These are phyloP conservation scores for Phyllosticta paracitricarpa DNA, from an alignment of 2,329 filamentous ascomycete species.

Conservation along the genomic window DNA sequence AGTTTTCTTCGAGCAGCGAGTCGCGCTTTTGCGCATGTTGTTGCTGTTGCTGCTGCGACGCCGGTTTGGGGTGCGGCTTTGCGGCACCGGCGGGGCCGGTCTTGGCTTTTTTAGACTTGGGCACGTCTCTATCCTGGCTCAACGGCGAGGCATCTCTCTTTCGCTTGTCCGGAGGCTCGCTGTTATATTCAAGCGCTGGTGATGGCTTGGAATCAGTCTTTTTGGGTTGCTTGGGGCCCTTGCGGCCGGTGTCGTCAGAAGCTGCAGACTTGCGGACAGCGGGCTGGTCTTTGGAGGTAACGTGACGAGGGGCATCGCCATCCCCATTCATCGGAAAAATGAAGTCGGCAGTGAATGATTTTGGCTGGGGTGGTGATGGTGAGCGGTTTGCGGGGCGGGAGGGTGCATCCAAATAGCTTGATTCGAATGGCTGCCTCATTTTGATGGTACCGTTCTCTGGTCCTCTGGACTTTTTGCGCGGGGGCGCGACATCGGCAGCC, in stretches of 20 bases:
- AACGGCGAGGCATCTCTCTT: slow-evolving; percentile 1
- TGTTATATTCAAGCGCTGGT: neutral
- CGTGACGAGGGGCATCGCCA: neutral
- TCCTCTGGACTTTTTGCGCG: neutral
- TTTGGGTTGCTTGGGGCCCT: neutral
- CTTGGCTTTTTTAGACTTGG: slow-evolving; percentile 5
- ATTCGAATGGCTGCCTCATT: neutral
- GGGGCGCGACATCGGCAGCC: neutral
- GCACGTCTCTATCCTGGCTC: neutral
- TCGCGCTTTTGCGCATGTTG: slow-evolving; percentile 5
- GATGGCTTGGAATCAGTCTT: slow-evolving; percentile 1
- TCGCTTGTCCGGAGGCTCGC: neutral
- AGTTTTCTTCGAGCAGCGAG: slow-evolving; percentile 1
- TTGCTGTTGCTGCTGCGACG: neutral
- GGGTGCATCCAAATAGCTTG: neutral
- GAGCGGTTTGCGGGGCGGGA: neutral
- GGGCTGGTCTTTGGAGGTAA: neutral
- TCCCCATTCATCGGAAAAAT: neutral
- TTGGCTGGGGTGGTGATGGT: neutral
- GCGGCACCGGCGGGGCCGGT: neutral
- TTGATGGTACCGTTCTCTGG: neutral
- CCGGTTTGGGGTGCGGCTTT: neutral
- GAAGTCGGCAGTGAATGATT: neutral
- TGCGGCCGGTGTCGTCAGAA: slow-evolving; percentile 5
- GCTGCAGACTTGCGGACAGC: neutral